Conservation (phyloP, 2,329 filamentous ascomycete species). For the Kalmusia sp. region DNA sequence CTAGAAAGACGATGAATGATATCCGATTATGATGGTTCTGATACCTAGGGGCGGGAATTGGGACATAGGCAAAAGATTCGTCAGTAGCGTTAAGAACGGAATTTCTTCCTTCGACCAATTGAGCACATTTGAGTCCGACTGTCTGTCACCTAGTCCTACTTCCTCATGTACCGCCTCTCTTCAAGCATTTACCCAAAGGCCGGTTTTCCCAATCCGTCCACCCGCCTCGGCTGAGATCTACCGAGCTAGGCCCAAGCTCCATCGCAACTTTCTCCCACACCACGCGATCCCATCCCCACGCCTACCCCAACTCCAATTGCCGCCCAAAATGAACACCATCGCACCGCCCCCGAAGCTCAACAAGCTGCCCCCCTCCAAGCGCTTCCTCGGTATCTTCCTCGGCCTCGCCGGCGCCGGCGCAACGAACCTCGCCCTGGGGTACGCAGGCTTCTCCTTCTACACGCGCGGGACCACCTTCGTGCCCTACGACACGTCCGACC, state of each 20-base stretch:
- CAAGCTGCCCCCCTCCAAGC: slow-evolving; percentile 35
- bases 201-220: slow-evolving; percentile 21
- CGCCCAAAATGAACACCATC: slow-evolving; percentile 43
- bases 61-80: no score
- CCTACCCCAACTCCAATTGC: neutral
- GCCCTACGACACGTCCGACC: slow-evolving; percentile 37
- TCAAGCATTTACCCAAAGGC: neutral
- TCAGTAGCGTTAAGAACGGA: no score
- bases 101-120: no score
- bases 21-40: no score
- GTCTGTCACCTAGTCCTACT: neutral
- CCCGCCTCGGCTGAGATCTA: slow-evolving; percentile 16
- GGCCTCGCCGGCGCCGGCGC: slow-evolving; percentile 39
- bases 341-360: slow-evolving; percentile 39
- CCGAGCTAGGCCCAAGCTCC: slow-evolving; percentile 16
- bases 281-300: neutral
- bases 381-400: slow-evolving; percentile 38
- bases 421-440: slow-evolving; percentile 40
- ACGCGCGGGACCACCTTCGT: slow-evolving; percentile 46
- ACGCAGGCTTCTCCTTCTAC: slow-evolving; percentile 43
- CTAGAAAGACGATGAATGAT: no score
- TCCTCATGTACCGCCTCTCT: no score
- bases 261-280: neutral
- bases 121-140: neutral
- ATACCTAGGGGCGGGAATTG: no score